Conservation (phyloP, 176 grass and related monocot species). For the Hordeum vulgare region DNA sequence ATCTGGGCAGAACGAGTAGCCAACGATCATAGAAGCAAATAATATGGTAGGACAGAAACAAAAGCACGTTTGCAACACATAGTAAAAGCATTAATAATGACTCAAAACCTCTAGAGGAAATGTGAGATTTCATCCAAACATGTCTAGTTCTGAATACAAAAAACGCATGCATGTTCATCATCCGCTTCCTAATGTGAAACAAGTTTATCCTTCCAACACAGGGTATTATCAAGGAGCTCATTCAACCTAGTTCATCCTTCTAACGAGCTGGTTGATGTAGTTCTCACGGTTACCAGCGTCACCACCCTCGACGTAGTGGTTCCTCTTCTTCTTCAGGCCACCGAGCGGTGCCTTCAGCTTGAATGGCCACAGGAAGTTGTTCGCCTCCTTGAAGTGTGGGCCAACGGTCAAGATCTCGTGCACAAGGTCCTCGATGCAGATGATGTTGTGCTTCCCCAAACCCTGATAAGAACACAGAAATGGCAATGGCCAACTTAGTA, state of each 20-base stretch:
- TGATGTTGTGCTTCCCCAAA: constrained; percentile 53
- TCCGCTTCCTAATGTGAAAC: constrained; percentile 20
- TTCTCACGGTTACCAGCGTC: constrained; percentile 89
- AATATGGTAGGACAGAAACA: too few species aligned
- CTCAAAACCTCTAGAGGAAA: neutral
- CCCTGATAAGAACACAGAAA: constrained; percentile 28
- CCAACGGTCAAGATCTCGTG: constrained; percentile 88
- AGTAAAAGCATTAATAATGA: neutral
- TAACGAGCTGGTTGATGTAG: constrained; percentile 86
- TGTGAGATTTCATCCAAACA: neutral
- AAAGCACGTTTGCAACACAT: neutral
- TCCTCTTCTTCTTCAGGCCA: constrained; percentile 87
- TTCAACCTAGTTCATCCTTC: constrained; percentile 76
- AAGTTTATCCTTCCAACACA: neutral
- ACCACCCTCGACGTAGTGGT: constrained; percentile 89
- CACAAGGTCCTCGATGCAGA: constrained; percentile 89
- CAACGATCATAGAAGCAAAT: too few species aligned
- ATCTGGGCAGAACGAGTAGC: too few species aligned
- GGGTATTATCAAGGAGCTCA: neutral
- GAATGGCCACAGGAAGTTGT: constrained; percentile 95
- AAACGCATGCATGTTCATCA: constrained; percentile 29
- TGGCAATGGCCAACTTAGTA: neutral
- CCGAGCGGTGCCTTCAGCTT: constrained; percentile 75
- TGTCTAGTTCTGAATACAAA: constrained; percentile 25
- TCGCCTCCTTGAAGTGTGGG: constrained; percentile 85